Evolutionary conservation across 1,284 basidiomycete species (phyloP), one percentile per base, ranked within the genome.

Genomic region (Sparassis latifolia): DNA sequence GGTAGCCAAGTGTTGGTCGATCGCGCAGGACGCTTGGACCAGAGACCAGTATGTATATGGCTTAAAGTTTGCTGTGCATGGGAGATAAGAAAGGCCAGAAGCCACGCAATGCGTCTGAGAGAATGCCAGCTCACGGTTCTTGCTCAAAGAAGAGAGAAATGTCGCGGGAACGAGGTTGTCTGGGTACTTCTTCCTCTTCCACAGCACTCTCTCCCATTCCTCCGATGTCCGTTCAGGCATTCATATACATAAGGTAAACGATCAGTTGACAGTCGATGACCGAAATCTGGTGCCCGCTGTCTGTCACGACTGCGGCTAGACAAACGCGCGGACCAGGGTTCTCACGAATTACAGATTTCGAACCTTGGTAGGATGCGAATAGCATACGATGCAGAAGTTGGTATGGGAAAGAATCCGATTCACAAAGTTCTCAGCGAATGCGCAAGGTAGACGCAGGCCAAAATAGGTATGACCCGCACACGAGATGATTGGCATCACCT

Each of bases 131-230:
- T 68, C 65, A 94, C 92, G 78, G 65, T 94, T 90, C 65, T 71
- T 80, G 61, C 77, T 77, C 52, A 97, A 70, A 52, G 89, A 85
- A 1, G 86, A 80, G 46, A 96, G 76, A 66, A 96, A 97, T 6
- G 80, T 75, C 2, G 71, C 69, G 7, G 89, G 87, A 47, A 97
- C 86, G 69, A 92, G 82, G 66, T 95, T 93, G 69, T 97, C 94
- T 10, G 89, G 82, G 63, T 79, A 89, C 4, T 78, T 72, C 62
- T 89, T 88, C 54, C 68, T 72, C 63, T 84, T 84, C 92, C 92
- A 97, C 20, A 97, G 78, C n/a, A 89, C 75, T 62, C 85, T 89
- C 64, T 86, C 80, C 89, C 92, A 96, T 57, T 70, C 58, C 65
- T 85, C 80, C 88, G 89, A 94, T 55, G 66, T 60, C 44, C 54